Evolutionary conservation across 2,329 filamentous ascomycete species (phyloP), one percentile per base, ranked within the genome.

Genomic region (Alternaria hordeiaustralica): DNA sequence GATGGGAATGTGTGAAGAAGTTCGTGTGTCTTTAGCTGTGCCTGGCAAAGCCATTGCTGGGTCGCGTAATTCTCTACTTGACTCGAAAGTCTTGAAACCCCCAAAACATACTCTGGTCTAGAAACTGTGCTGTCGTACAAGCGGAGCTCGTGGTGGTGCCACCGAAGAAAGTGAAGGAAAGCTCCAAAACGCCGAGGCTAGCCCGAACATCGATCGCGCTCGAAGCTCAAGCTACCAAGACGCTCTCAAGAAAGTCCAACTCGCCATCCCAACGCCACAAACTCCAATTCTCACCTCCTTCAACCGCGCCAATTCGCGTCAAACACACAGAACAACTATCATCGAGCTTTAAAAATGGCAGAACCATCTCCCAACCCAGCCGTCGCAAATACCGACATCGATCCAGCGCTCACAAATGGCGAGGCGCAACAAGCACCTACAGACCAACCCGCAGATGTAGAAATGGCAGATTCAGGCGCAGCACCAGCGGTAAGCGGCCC

Each of bases 381-480:
- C 6, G 46, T 63, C 15, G 69, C 72, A 64, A 58, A 60, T 61
- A 21, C 64, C 49, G 71, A 74, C 44, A 46, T 67, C 47, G 66
- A 67, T 25, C 50, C 68, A 12, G 57, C 63, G 21, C 59, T 72
- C 49, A 63, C 68, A 58, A 74, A 77, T 44, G 74, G 75, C 59
- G 44, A 46, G 15, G 44, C 63, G 23, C 56, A 53, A 53, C 50
- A 53, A 36, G 21, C 21, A 44, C 28, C 55, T 21, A 36, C 44
- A 10, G 49, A 63, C 12, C 55, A 65, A 56, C 25, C 63, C 51
- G 55, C 64, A 61, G 76, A 79, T 51, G 64, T 78, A 58, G 71
- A 75, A 58, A 78, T 78, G 76, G 62, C 71, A 47, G 75, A 78
- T 30, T 64, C 71, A 7, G 50, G 61, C 3, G 15, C 59, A 8